Percentiles rank a stretch among this genome's conserved stretches.
Conservation (phyloP, 1,139 yeast genomes). For the Nakaseomyces bracarensis region DNA sequence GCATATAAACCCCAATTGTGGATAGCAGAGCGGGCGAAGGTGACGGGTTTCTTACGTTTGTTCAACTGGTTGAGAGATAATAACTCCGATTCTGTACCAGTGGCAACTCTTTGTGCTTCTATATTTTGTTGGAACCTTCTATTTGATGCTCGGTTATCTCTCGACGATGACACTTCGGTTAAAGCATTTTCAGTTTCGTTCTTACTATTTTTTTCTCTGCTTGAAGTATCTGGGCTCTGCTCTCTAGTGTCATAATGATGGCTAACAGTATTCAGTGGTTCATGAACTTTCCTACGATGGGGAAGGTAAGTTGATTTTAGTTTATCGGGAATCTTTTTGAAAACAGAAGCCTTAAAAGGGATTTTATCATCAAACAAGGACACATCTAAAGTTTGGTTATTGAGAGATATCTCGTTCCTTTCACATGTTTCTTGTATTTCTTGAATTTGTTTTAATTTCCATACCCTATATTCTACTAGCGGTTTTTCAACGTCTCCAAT, state of each 20-base stretch:
- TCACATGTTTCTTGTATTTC: background rate
- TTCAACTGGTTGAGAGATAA: slow-evolving; percentile 69
- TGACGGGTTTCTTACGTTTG: slow-evolving; percentile 86
- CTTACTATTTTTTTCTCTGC: slow-evolving; percentile 20
- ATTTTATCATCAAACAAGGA: slow-evolving; percentile 45
- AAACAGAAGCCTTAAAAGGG: slow-evolving; percentile 69
- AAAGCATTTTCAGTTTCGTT: slow-evolving; percentile 18
- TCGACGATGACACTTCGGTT: slow-evolving; percentile 49
- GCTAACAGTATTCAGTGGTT: slow-evolving; percentile 35
- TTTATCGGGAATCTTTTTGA: slow-evolving; percentile 61
- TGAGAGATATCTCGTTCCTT: background rate
- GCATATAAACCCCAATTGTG: slow-evolving; percentile 99
- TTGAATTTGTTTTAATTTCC: slow-evolving; percentile 16
- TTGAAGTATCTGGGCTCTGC: slow-evolving; percentile 29
- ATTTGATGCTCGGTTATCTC: slow-evolving; percentile 82
- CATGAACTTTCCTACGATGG: slow-evolving; percentile 52
- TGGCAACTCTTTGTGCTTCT: slow-evolving; percentile 66
- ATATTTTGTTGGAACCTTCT: slow-evolving; percentile 89
- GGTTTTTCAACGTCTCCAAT: background rate
- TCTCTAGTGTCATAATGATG: slow-evolving; percentile 48
- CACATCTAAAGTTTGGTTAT: slow-evolving; percentile 29
- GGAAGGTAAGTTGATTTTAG: slow-evolving; percentile 72
- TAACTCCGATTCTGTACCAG: slow-evolving; percentile 77
- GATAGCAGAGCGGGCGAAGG: slow-evolving; percentile 91
- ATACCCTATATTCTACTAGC: slow-evolving; percentile 16